Conservation (phyloP, 139 green algal genomes). For the Chlamydomonas schloesseri region DNA sequence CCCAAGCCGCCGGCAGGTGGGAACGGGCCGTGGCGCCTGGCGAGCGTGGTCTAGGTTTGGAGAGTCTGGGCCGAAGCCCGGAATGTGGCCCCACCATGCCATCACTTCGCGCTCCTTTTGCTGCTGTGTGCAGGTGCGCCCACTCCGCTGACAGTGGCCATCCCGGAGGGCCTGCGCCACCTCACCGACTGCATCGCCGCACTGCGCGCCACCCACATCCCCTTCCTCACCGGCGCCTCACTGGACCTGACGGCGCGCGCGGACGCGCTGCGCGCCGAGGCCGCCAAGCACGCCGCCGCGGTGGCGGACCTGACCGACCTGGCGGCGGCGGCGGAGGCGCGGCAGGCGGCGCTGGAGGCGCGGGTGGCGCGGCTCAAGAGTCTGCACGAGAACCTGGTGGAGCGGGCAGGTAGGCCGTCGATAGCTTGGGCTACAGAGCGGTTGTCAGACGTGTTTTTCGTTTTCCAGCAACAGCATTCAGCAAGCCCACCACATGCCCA, state of each 20-base stretch:
- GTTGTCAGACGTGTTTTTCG: too few relatives aligned
- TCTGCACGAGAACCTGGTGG: slow-evolving; percentile 50
- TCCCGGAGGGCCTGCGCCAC: slow-evolving; percentile 22
- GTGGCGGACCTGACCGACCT: not conserved
- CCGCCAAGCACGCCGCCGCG: slow-evolving; percentile 2
- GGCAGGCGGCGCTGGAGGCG: slow-evolving; percentile 24
- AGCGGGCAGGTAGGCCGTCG: slow-evolving; percentile 44
- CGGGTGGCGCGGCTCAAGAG: not conserved
- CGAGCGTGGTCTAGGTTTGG: too few relatives aligned
- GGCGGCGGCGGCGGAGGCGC: not conserved
- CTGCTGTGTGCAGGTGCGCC: slow-evolving; percentile 19
- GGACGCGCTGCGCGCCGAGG: not conserved
- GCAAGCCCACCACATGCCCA: too few relatives aligned
- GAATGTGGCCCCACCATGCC: too few relatives aligned
- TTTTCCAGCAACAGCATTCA: too few relatives aligned
- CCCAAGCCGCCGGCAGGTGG: slow-evolving; percentile 18
- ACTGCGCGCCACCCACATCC: not conserved
- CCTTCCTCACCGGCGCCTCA: slow-evolving; percentile 7
- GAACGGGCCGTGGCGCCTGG: too few relatives aligned
- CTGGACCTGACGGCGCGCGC: not conserved
- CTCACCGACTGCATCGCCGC: slow-evolving; percentile 16
- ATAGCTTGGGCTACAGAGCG: too few relatives aligned
- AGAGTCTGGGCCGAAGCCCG: too few relatives aligned
- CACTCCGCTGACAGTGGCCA: slow-evolving; percentile 12
- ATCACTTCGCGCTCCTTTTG: too few relatives aligned